Evolutionary conservation across 306 rosid genomes (phyloP).

Genomic region (Senna siamea): DNA sequence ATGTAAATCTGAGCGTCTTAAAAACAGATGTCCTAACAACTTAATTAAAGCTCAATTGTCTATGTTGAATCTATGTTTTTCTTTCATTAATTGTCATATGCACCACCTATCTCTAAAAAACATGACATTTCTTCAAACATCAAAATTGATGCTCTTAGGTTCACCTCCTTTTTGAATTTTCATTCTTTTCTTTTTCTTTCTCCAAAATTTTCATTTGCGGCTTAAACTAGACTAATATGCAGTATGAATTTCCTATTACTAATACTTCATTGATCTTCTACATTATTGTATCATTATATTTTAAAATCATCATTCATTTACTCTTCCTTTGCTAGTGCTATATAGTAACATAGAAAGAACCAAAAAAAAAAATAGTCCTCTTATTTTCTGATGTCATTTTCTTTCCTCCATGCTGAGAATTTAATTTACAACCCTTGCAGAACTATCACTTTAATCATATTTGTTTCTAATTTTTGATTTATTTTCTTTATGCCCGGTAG

Average conservation of each 20-base stretch:
- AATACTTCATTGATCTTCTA: background rate
- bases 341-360: constrained; percentile 17
- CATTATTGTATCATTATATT: background rate
- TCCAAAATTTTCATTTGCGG: background rate
- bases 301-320: background rate
- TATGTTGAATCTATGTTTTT: background rate
- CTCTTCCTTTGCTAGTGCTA: background rate
- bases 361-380: constrained; percentile 1
- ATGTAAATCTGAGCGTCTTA: background rate
- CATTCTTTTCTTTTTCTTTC: background rate
- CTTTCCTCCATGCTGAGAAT: background rate
- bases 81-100: constrained; percentile 22
- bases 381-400: background rate
- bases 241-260: background rate
- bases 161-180: background rate
- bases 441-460: constrained; percentile 18
- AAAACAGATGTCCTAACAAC: background rate
- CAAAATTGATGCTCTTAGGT: constrained; percentile 1
- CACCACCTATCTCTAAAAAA: background rate
- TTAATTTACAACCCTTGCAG: background rate
- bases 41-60: background rate
- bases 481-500: background rate
- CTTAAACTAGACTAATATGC: constrained; percentile 19
- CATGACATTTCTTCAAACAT: background rate
- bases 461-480: background rate